Percentiles rank a stretch among this genome's conserved stretches.
These are phyloP conservation scores for Claviceps paspali DNA, from an alignment of 2,329 filamentous ascomycete species.

Conservation along the genomic window DNA sequence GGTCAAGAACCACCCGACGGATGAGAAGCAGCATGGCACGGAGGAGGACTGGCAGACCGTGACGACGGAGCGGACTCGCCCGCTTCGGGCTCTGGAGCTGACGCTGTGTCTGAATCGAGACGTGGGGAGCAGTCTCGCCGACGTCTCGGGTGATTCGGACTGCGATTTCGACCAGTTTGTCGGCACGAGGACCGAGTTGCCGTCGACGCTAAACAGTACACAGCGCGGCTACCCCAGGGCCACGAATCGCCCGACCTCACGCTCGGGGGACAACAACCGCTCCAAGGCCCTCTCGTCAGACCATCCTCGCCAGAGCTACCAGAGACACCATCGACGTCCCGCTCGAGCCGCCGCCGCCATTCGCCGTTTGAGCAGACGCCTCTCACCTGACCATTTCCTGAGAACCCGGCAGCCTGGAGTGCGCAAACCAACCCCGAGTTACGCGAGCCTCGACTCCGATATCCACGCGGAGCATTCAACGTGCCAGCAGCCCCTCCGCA, in stretches of 20 bases:
- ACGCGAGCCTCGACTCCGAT: slow-evolving; percentile 18
- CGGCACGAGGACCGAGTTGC: not conserved
- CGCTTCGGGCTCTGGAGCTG: slow-evolving; percentile 10
- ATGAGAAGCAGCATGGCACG: slow-evolving; percentile 5
- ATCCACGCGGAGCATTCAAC: not conserved
- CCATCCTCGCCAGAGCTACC: slow-evolving; percentile 9
- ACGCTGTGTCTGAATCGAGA: slow-evolving; percentile 12
- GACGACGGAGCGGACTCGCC: slow-evolving; percentile 15
- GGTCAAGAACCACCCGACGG: slow-evolving; percentile 5
- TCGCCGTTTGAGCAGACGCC: slow-evolving; percentile 13
- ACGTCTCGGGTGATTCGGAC: slow-evolving; percentile 23
- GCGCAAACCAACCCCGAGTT: slow-evolving; percentile 13
- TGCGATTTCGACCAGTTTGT: slow-evolving; percentile 7
- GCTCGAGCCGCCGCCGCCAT: slow-evolving; percentile 11
- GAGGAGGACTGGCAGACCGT: slow-evolving; percentile 23
- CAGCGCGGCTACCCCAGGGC: not conserved
- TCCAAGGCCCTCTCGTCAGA: not conserved
- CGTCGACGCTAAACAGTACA: too few relatives aligned
- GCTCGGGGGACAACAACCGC: not conserved
- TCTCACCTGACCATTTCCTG: slow-evolving; percentile 9
- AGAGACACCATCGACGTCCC: slow-evolving; percentile 8
- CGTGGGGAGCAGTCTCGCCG: slow-evolving; percentile 29
- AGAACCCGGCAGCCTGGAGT: slow-evolving; percentile 7
- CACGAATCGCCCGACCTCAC: not conserved
- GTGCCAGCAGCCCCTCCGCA: not conserved